A percentile compares a stretch with the other conserved stretches of the same genome.
These are phyloP conservation scores for Syzygium syzygioides DNA, from an alignment of 441 rosid genomes.

Conservation along the genomic window DNA sequence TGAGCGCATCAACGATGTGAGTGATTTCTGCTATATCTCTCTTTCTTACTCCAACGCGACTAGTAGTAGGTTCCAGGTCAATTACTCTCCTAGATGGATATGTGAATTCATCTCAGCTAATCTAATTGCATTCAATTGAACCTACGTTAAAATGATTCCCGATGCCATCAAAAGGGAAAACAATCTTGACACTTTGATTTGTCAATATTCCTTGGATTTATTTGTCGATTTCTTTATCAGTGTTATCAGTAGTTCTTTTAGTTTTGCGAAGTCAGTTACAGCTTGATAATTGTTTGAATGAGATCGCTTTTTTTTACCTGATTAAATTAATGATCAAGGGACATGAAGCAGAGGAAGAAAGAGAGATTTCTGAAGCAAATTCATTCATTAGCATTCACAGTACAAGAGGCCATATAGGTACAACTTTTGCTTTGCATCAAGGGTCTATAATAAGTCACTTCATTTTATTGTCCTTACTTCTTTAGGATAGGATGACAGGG, in stretches of 20 bases:
- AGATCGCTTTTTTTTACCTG: not conserved
- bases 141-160: not conserved
- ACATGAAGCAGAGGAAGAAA: not conserved
- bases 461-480: not conserved
- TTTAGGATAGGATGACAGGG: not conserved
- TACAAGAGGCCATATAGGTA: not conserved
- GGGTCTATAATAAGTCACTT: not conserved
- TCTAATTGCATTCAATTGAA: not conserved
- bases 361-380: not conserved
- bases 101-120: not conserved
- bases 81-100: not conserved
- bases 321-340: not conserved
- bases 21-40: not conserved
- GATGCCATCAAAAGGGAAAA: not conserved
- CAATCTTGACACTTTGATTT: not conserved
- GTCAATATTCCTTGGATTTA: not conserved
- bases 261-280: not conserved
- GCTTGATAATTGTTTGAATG: not conserved
- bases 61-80: not conserved
- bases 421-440: not conserved
- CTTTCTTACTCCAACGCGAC: not conserved
- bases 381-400: not conserved
- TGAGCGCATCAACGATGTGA: not conserved
- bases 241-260: not conserved
- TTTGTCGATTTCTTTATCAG: not conserved